phyloP scores from a whole-genome alignment of 1,139 yeast species.

The Keqinozyma sinolaborantium region DNA sequence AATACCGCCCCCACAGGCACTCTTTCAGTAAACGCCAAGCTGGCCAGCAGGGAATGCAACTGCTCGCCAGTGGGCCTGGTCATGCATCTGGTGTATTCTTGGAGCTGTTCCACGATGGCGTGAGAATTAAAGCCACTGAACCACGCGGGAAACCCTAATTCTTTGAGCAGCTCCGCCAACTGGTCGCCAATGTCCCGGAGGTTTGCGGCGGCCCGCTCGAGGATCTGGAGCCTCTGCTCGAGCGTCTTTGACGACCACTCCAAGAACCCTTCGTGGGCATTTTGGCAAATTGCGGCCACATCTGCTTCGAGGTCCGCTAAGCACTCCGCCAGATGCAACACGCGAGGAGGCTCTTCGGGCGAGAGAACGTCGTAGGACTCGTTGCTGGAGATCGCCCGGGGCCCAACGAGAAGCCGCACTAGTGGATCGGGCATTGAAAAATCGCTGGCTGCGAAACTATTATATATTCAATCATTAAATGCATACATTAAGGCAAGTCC shows the following conservation, averaged over 20 bases:
- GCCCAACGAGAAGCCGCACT: too few species aligned
- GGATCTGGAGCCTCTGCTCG: constrained; percentile 16
- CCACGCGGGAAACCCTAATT: constrained; percentile 35
- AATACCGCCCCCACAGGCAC: constrained; percentile 45
- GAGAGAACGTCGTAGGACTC: constrained; percentile 5
- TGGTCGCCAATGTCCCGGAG: constrained; percentile 12
- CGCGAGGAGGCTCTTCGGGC: constrained; percentile 1
- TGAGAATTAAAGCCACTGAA: constrained; percentile 36
- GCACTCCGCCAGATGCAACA: constrained; percentile 6
- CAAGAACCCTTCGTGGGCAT: constrained; percentile 22
- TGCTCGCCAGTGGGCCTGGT: constrained; percentile 21
- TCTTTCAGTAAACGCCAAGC: constrained; percentile 27
- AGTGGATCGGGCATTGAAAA: too few species aligned
- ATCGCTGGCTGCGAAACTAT: too few species aligned
- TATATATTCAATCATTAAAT: too few species aligned
- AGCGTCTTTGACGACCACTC: constrained; percentile 20
- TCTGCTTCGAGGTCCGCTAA: constrained; percentile 2
- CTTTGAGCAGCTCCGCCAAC: constrained; percentile 22
- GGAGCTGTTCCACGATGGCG: constrained; percentile 17
- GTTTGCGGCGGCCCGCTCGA: constrained; percentile 14
- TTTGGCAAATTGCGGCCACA: constrained; percentile 12
- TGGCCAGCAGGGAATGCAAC: constrained; percentile 15
- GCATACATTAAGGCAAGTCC: too few species aligned
- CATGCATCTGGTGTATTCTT: constrained; percentile 19
- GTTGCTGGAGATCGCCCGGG: too few species aligned